A percentile compares a stretch with the other conserved stretches of the same genome.
Evolutionary conservation across 495 filamentous ascomycete species (phyloP).

Genomic region (Hypoxylon cercidicola): DNA sequence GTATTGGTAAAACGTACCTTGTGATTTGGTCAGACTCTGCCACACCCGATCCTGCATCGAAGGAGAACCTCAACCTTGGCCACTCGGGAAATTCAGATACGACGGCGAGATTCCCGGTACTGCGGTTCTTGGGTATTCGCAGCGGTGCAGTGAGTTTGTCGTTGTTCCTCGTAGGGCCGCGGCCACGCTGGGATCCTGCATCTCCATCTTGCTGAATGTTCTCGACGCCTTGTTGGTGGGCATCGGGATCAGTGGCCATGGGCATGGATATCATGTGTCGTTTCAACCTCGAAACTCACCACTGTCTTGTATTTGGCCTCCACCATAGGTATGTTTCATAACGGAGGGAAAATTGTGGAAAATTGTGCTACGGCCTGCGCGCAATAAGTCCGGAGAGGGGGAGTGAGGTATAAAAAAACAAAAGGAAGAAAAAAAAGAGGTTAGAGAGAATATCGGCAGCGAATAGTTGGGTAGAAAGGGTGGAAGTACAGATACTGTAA

Average conservation of each 20-base stretch:
- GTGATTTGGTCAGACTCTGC: constrained; percentile 63
- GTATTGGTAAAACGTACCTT: constrained; percentile 56
- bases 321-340: constrained; percentile 62
- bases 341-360: constrained; percentile 47
- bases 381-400: constrained; percentile 17
- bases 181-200: constrained; percentile 45
- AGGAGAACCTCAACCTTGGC: constrained; percentile 63
- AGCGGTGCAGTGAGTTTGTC: constrained; percentile 50
- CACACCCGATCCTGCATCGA: constrained; percentile 61
- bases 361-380: constrained; percentile 36
- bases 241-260: constrained; percentile 41
- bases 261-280: constrained; percentile 29
- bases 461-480: constrained; percentile 3
- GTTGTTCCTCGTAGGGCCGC: constrained; percentile 40
- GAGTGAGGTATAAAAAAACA: constrained; percentile 18
- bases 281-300: constrained; percentile 52
- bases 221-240: constrained; percentile 54
- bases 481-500: background rate
- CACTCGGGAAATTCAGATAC: constrained; percentile 52
- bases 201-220: constrained; percentile 51
- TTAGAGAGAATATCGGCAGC: constrained; percentile 10
- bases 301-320: constrained; percentile 55
- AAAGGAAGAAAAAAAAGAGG: constrained; percentile 13
- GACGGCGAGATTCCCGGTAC: constrained; percentile 68
- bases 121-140: constrained; percentile 71